phyloP scores from a whole-genome alignment of 164 flowering plant genomes.

The Macadamia tetraphylla region DNA sequence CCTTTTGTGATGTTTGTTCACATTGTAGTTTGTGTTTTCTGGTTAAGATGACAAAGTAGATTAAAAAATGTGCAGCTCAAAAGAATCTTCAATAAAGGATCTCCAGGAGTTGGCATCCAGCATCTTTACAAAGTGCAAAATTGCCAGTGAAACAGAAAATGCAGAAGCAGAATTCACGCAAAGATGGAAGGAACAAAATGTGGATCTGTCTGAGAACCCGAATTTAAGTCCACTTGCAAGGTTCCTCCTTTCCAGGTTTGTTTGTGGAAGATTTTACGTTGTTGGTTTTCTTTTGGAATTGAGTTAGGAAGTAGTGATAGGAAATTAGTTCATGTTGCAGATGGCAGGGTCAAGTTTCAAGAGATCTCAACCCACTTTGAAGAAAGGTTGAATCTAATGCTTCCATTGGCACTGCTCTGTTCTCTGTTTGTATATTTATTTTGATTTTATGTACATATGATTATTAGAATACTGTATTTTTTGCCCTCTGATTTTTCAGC shows the following conservation, averaged over 20 bases:
- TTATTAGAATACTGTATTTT: conserved; percentile 17
- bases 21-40: background rate
- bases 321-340: conserved; percentile 33
- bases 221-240: conserved; percentile 82
- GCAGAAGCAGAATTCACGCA: conserved; percentile 30
- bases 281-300: background rate
- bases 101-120: conserved; percentile 65
- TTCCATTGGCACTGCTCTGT: background rate
- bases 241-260: conserved; percentile 83
- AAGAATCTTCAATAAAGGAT: conserved; percentile 67
- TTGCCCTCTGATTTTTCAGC: conserved; percentile 10
- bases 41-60: conserved; percentile 5
- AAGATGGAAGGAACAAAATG: conserved; percentile 46
- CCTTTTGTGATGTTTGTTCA: background rate
- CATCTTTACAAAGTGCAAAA: conserved; percentile 41
- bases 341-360: conserved; percentile 79
- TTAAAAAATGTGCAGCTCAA: conserved; percentile 46
- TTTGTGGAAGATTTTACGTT: conserved; percentile 7
- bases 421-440: conserved; percentile 26
- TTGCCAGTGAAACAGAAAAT: conserved; percentile 24
- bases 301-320: background rate
- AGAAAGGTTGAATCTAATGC: conserved; percentile 10
- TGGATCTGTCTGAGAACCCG: conserved; percentile 44
- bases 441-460: conserved; percentile 34
- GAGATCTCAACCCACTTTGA: conserved; percentile 54